Conservation (phyloP, 148 eudicot species). For the Arctostaphylos glauca region DNA sequence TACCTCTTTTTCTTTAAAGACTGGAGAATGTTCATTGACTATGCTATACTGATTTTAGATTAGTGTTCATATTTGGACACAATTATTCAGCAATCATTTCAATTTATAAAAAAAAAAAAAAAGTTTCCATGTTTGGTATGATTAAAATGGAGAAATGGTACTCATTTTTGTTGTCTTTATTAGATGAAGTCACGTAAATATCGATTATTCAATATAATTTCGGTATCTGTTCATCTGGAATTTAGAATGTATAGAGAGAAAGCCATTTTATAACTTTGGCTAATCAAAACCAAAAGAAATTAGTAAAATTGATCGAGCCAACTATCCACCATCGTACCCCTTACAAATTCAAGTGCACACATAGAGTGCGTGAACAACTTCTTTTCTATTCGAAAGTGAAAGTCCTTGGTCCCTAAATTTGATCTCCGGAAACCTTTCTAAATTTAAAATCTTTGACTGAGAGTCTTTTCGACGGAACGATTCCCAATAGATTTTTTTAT, state of each 20-base stretch:
- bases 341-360: too few species aligned
- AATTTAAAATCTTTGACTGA: not conserved
- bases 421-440: not conserved
- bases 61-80: not conserved
- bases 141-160: not conserved
- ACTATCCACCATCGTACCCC: too few species aligned
- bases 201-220: not conserved
- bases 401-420: not conserved
- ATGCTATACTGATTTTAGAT: not conserved
- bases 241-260: not conserved
- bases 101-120: not conserved
- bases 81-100: not conserved
- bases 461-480: not conserved
- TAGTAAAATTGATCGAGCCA: too few species aligned
- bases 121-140: not conserved
- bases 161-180: not conserved
- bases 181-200: not conserved
- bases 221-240: not conserved
- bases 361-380: too few species aligned
- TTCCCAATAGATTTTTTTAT: too few species aligned
- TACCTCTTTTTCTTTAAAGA: not conserved
- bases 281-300: not conserved
- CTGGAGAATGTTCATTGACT: conserved; percentile 1
- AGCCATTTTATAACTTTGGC: not conserved
- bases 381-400: not conserved